Base-by-base conservation (phyloP, 306 rosid genomes). In the Trifolium repens region DNA sequence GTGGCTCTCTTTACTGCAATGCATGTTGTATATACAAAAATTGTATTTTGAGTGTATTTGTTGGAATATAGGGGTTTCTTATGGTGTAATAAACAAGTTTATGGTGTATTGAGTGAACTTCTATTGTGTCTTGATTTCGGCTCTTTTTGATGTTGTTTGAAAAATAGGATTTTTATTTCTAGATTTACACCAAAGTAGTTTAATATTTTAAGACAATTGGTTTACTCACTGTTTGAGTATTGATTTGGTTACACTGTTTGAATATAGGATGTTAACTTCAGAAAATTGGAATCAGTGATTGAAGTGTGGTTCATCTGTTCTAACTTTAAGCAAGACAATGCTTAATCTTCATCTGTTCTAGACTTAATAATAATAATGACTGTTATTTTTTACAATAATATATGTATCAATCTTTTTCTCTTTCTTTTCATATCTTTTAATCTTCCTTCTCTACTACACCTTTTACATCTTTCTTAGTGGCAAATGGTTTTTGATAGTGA, bases 21-120 rank as follows among this genome's bases (percentile, higher is more conserved):
- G 50, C 16, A 40, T 53, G 37, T 1, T 71, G 54, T 19, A 19
- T 69, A 34, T 58, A n/a, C 27, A 26, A 53, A 76, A 54, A 53
- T 19, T 7, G 26, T 60, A 40, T 16, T 42, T 44, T 62, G 39
- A 79, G 70, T 57, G 57, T 30, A 11, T 62, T 17, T 71, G 73
- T 72, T 72, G 71, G 55, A 55, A 66, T 16, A 61, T 74, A 50
- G 49, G 71, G 27, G 12, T 35, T 73, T 67, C 49, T 35, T 64
- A 16, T 44, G 54, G 15, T 32, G 44, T 58, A 35, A 57, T 12
- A 26, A 19, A 39, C 19, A 58, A 37, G 70, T 24, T 57, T 57
- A 4, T 12, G 34, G 34, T 3, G 47, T 43, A 43, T 43, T 43
- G 14, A 43, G 34, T 30, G 34, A 30, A 30, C 34, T 47, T 46